Base-by-base conservation (phyloP, 1,139 yeast genomes). In the Pichia inconspicua region DNA sequence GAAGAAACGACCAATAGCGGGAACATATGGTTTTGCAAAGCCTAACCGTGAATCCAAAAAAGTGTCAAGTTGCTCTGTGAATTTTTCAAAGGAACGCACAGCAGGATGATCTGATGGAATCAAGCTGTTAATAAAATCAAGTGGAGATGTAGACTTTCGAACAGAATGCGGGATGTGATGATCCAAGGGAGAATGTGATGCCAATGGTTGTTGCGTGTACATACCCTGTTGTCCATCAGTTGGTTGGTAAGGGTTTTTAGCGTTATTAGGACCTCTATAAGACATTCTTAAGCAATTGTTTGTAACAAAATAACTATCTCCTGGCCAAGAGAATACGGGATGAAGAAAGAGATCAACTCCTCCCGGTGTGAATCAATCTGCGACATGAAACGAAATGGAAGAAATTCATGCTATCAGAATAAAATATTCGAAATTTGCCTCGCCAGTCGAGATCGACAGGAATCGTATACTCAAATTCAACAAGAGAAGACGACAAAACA, bases 1-100 rank as follows among this genome's bases (percentile, higher is more conserved):
- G 59, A 90, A 78, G 53, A 87, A 82, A 51, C 98, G 76, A 30
- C 97, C 97, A 56, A 92, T 77, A 25, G 84, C 81, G 14, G 97
- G 97, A 34, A 83, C 82, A 57, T 80, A 82, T 0, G 92, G 92
- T 64, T 76, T 83, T 47, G 82, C 63, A 14, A 82, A 77, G 40
- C 71, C 69, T 27, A 71, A 66, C 55, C 72, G 67, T 34, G 64
- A 67, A 58, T 77, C 82, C 44, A 78, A 67, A 22, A 66, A 56
- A 45, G 69, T 74, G 58, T 78, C 84, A 9, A 73, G 63, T 50
- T 65, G 63, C 51, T 72, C 72, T 38, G 77, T 64, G 44, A 73
- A 52, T n/a, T 61, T 63, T 58, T 78, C 84, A 55, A 77, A 75
- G 45, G 68, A 68, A 47, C 73, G 75, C 40, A 72, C 58, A 11